A percentile compares a stretch with the other conserved stretches of the same genome.
phyloP scores from a whole-genome alignment of 2,329 filamentous ascomycete genomes.

The Ceratocystis eucalypticola region DNA sequence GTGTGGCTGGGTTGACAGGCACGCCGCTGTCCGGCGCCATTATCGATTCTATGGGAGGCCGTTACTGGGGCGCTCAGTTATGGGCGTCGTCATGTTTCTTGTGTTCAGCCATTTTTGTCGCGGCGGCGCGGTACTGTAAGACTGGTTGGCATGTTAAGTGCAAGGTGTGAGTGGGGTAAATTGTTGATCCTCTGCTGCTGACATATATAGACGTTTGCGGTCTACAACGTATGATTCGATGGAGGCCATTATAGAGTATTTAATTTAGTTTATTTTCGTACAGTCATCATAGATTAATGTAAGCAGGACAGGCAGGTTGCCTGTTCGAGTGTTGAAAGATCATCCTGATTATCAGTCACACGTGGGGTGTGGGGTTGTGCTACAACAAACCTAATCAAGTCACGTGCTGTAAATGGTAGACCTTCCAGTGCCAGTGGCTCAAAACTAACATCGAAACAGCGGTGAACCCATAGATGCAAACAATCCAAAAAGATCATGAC shows the following conservation, averaged over 20 bases:
- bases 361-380: neutral
- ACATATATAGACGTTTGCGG: neutral
- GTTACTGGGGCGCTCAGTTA: conserved; percentile 33
- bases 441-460: neutral
- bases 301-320: neutral
- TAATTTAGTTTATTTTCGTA: neutral
- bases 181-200: neutral
- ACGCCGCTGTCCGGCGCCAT: conserved; percentile 34
- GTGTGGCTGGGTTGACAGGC: conserved; percentile 33
- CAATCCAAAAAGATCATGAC: neutral
- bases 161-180: conserved; percentile 24
- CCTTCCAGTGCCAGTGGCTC: neutral
- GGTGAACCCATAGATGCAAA: neutral
- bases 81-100: conserved; percentile 34
- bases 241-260: neutral
- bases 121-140: conserved; percentile 25
- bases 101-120: conserved; percentile 25
- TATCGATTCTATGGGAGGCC: conserved; percentile 30
- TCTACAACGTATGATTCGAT: too few species aligned
- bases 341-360: neutral
- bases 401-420: neutral
- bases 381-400: too few species aligned
- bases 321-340: neutral
- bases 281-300: neutral
- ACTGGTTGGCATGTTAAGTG: conserved; percentile 28